Conservation (phyloP, 306 rosid species). For the Cucurbita moschata region DNA sequence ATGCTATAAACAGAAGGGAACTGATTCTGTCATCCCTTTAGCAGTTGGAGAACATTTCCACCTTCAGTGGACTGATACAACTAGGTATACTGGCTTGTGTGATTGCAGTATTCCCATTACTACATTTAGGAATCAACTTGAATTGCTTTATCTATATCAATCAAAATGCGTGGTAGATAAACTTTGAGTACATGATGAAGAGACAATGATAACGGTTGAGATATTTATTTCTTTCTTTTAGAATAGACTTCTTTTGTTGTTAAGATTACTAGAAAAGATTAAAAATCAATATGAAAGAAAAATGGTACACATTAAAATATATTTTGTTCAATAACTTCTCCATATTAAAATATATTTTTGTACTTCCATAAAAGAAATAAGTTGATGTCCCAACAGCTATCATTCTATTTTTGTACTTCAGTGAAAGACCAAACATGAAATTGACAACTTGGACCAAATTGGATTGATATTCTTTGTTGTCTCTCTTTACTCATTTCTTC, state of each 20-base stretch:
- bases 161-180: neutral
- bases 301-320: neutral
- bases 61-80: conserved; percentile 79
- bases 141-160: neutral
- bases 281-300: neutral
- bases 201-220: neutral
- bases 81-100: conserved; percentile 32
- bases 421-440: neutral
- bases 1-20: conserved; percentile 76
- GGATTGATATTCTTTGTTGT: neutral
- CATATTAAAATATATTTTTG: neutral
- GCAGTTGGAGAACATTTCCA: conserved; percentile 63
- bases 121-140: neutral
- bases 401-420: neutral
- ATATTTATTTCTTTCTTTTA: neutral
- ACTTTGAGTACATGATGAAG: neutral
- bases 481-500: neutral
- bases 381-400: too few relatives aligned
- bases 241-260: neutral
- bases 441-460: neutral
- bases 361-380: too few relatives aligned
- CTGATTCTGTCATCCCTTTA: conserved; percentile 40
- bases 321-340: neutral
- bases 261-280: neutral
- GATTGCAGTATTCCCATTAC: neutral